Evolutionary conservation across 2,329 filamentous ascomycete genomes (phyloP), one percentile per base, ranked within the genome.

Genomic region (Colletotrichum sp.): DNA sequence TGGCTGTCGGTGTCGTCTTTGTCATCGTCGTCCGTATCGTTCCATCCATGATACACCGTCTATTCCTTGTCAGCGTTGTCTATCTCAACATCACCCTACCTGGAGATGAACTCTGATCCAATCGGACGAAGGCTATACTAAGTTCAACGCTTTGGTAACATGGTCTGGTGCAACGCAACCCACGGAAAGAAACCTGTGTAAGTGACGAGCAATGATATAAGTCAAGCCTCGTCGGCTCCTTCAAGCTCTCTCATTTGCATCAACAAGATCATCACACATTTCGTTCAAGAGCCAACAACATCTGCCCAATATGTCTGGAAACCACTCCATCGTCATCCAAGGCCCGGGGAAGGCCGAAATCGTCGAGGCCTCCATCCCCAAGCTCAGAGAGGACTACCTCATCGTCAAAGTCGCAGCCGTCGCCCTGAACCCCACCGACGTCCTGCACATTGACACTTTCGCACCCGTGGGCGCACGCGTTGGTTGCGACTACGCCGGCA

Each of bases 401-500:
- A 71, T 83, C 32, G 79, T 84, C 68, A 79, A 80, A 60, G 81
- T 81, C 70, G 78, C 76, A 26, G 80, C 82, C 16, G 79, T 84
- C 8, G 82, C 81, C 16, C 77, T 85, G 21, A 85, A 84, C 82
- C 75, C 80, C 77, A 71, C 83, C 7, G 83, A 85, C 76, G 80
- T 80, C 39, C 83, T 84, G 77, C 78, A 77, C 71, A 76, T 85
- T 65, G 70, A 82, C n/a, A 26, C 21, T 7, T 62, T 39, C 6
- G 63, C 59, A 10, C 39, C 66, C n/a, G 60, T 77, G 28, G 80
- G 81, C 18, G 28, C 75, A 44, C 77, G 78, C 28, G 67, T 83
- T 44, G 88, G 88, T n/a, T 87, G 85, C 69, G 89, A 90, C 79
- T 90, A 86, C 71, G 84, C 86, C 32, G 88, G 89, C 52, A 79